Base-by-base conservation (phyloP, 2,329 filamentous ascomycete genomes). In the Tolypocladium amazonense region DNA sequence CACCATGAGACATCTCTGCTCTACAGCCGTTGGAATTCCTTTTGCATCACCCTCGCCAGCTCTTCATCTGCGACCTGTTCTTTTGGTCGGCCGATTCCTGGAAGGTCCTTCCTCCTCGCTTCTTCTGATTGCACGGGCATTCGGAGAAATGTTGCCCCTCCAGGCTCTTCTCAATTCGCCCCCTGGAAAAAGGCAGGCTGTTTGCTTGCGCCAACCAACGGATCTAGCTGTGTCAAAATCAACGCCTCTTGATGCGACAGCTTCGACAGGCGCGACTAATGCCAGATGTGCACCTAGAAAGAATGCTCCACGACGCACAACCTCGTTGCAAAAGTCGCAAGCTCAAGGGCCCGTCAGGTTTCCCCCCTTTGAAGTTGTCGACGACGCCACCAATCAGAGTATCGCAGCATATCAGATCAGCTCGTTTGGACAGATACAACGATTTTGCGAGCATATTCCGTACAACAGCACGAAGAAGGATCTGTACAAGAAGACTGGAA, bases 381-480 rank as follows among this genome's bases (percentile, higher is more conserved):
- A 88, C 63, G 78, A 81, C 30, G 70, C 76, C 27, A 77, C 88
- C 20, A 74, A 79, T 12, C 74, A 76, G 18, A 79, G 87, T 63
- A 82, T 94, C 62, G 75, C 76, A 45, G 77, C 76, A 45, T 93
- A 88, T 68, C 77, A 82, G 20, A 78, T 97, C 58, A 81, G 79
- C 59, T 88, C 90, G 0, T 77, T 86, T 64, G 83, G 84, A 2
- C 76, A 79, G 62, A 90, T 88, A 62, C 74, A 77, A 55, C 76
- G 82, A 37, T 87, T 80, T 62, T 83, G 83, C 64, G 81, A 86
- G 57, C 91, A 93, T 68, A 96, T 97, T 61, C 93, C 93, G 0
- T 97, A 97, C 75, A 92, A 91, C 69, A 96, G 92, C 71, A 89
- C 91, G 65, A 97, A 97, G 79, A 96, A 95, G 73, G 83, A 88